These are phyloP conservation scores for Penicillium paxilli DNA, from an alignment of 495 filamentous ascomycete genomes.

Conservation along the genomic window DNA sequence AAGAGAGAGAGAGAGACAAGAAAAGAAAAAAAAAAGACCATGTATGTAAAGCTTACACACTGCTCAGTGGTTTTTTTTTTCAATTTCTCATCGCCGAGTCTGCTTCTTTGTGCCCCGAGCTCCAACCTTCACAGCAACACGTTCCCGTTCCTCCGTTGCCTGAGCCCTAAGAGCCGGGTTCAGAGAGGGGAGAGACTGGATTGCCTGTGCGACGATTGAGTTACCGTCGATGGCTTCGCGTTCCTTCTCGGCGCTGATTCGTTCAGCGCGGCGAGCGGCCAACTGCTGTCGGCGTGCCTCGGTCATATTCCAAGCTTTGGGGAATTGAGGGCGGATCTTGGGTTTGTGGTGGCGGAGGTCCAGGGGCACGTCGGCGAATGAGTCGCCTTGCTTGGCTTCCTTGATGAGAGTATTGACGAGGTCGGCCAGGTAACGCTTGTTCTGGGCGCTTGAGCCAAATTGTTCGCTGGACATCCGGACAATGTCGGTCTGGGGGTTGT, in stretches of 20 bases:
- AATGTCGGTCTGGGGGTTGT: conserved; percentile 82
- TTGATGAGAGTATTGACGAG: conserved; percentile 68
- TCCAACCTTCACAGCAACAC: conserved; percentile 37
- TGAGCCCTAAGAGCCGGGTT: conserved; percentile 35
- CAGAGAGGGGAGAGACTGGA: conserved; percentile 32
- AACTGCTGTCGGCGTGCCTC: conserved; percentile 65
- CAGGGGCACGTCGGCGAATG: conserved; percentile 84
- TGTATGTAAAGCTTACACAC: conserved; percentile 30
- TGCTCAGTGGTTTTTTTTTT: conserved; percentile 17
- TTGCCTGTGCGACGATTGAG: conserved; percentile 33
- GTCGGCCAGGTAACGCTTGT: conserved; percentile 91
- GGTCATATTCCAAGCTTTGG: conserved; percentile 77
- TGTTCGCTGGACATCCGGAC: conserved; percentile 90
- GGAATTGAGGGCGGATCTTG: conserved; percentile 69
- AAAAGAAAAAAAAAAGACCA: too few relatives aligned
- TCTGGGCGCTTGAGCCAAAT: conserved; percentile 85
- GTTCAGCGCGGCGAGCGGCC: conserved; percentile 53
- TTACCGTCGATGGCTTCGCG: conserved; percentile 39
- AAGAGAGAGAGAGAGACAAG: conserved; percentile 23
- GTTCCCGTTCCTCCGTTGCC: conserved; percentile 39
- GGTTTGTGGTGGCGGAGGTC: conserved; percentile 84
- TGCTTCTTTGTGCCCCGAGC: conserved; percentile 27
- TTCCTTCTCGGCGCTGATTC: conserved; percentile 25
- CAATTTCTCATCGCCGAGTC: conserved; percentile 24
- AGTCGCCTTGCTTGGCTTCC: conserved; percentile 80